Percentiles rank a stretch among this genome's conserved stretches.
Conservation (phyloP, 495 filamentous ascomycete genomes). For the Aspergillus biplanus region DNA sequence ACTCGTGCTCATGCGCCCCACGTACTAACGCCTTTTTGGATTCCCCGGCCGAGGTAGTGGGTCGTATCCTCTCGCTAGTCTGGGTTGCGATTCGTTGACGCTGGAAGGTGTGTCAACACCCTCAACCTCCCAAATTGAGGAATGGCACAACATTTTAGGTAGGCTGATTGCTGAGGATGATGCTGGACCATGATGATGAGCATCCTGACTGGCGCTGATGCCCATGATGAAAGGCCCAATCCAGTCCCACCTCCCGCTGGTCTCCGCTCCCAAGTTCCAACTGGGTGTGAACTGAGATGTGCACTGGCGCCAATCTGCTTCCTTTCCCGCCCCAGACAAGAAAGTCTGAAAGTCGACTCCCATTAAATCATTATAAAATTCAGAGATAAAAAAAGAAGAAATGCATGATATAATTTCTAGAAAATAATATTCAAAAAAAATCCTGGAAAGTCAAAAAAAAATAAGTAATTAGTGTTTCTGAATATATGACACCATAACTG, state of each 20-base stretch:
- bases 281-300: conserved; percentile 23
- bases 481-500: conserved; percentile 20
- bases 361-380: background rate
- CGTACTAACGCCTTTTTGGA: conserved; percentile 30
- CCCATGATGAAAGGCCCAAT: conserved; percentile 8
- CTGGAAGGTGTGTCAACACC: conserved; percentile 10
- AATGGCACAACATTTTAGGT: conserved; percentile 25
- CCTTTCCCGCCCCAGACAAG: conserved; percentile 20
- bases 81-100: conserved; percentile 17
- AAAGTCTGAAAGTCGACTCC: conserved; percentile 4
- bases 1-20: conserved; percentile 34
- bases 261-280: conserved; percentile 18
- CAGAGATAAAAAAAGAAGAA: conserved; percentile 4
- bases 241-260: conserved; percentile 25
- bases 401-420: background rate
- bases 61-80: conserved; percentile 9
- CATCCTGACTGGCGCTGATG: conserved; percentile 2
- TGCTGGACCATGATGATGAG: conserved; percentile 1
- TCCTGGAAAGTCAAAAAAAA: conserved; percentile 5
- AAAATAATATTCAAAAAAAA: conserved; percentile 3
- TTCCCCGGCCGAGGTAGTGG: conserved; percentile 29
- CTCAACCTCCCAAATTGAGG: conserved; percentile 18
- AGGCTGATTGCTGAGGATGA: conserved; percentile 4
- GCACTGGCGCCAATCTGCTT: conserved; percentile 25
- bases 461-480: conserved; percentile 5